phyloP scores from a whole-genome alignment of 2,329 filamentous ascomycete genomes.

The Xylariales sp. region DNA sequence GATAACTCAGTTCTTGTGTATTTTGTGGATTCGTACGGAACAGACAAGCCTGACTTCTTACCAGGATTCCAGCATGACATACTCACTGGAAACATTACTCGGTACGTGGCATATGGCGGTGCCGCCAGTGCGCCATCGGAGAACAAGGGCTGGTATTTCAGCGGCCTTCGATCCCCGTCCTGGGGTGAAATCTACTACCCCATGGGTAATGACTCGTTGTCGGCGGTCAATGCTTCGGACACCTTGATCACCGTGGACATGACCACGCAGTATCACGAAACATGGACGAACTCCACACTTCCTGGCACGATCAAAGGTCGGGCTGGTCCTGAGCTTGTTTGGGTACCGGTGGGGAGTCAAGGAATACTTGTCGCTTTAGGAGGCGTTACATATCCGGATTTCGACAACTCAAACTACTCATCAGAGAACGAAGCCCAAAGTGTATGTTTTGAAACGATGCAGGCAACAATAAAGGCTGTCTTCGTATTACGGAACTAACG shows the following conservation, averaged over 20 bases:
- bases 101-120: slow-evolving; percentile 62
- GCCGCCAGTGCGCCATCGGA: slow-evolving; percentile 63
- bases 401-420: slow-evolving; percentile 17
- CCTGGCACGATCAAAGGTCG: slow-evolving; percentile 45
- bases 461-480: too few species aligned
- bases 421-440: slow-evolving; percentile 31
- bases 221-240: slow-evolving; percentile 44
- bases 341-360: slow-evolving; percentile 72
- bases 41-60: slow-evolving; percentile 34
- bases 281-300: slow-evolving; percentile 55
- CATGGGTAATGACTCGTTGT: slow-evolving; percentile 25
- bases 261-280: slow-evolving; percentile 39
- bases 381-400: slow-evolving; percentile 63
- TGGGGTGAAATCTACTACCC: slow-evolving; percentile 44
- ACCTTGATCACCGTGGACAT: slow-evolving; percentile 60
- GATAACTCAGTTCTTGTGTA: slow-evolving; percentile 44
- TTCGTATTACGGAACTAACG: background rate
- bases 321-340: slow-evolving; percentile 62
- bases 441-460: too few species aligned
- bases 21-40: slow-evolving; percentile 47
- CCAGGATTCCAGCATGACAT: slow-evolving; percentile 35
- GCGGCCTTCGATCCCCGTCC: slow-evolving; percentile 50
- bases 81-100: slow-evolving; percentile 45
- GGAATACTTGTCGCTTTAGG: slow-evolving; percentile 76
- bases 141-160: slow-evolving; percentile 68